phyloP scores from a whole-genome alignment of 805 yeast genomes.

The Lachancea fermentati region DNA sequence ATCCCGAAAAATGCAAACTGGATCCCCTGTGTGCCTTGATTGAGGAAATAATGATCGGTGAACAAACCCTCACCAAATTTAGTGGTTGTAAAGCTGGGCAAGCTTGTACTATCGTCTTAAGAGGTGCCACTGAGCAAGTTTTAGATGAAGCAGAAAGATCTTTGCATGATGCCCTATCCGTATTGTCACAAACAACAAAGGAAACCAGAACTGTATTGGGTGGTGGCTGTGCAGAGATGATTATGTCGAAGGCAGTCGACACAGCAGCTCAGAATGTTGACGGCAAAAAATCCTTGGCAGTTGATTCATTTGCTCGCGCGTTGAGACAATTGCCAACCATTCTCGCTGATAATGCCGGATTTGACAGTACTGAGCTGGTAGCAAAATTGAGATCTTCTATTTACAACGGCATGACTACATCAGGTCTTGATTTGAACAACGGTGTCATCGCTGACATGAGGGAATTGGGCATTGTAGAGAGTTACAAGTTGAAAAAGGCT shows the following conservation, averaged over 20 bases:
- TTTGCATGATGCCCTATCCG: slow-evolving; percentile 93
- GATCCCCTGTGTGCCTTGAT: slow-evolving; percentile 87
- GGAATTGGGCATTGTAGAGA: slow-evolving; percentile 87
- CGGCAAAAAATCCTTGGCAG: slow-evolving; percentile 90
- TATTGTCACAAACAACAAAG: slow-evolving; percentile 86
- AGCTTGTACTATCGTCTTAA: slow-evolving; percentile 90
- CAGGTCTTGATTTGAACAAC: slow-evolving; percentile 81
- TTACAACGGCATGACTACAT: slow-evolving; percentile 85
- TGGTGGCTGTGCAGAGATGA: slow-evolving; percentile 93
- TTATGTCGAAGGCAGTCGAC: slow-evolving; percentile 96
- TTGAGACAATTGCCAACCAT: slow-evolving; percentile 93
- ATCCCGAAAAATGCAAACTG: slow-evolving; percentile 76
- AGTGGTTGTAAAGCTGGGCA: slow-evolving; percentile 94
- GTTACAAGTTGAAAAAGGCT: slow-evolving; percentile 85
- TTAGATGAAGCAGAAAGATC: slow-evolving; percentile 97
- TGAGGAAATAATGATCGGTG: slow-evolving; percentile 92
- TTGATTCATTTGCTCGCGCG: slow-evolving; percentile 91
- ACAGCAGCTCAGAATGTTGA: slow-evolving; percentile 85
- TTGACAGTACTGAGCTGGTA: slow-evolving; percentile 87
- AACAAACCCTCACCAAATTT: slow-evolving; percentile 82
- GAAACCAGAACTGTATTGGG: slow-evolving; percentile 91
- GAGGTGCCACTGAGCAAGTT: slow-evolving; percentile 97
- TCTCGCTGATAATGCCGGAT: slow-evolving; percentile 95
- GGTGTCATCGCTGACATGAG: slow-evolving; percentile 93
- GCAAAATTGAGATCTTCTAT: slow-evolving; percentile 78